Percentiles rank a stretch among this genome's conserved stretches.
phyloP scores from a whole-genome alignment of 139 green algal species.

The Spirogloea muscicola region DNA sequence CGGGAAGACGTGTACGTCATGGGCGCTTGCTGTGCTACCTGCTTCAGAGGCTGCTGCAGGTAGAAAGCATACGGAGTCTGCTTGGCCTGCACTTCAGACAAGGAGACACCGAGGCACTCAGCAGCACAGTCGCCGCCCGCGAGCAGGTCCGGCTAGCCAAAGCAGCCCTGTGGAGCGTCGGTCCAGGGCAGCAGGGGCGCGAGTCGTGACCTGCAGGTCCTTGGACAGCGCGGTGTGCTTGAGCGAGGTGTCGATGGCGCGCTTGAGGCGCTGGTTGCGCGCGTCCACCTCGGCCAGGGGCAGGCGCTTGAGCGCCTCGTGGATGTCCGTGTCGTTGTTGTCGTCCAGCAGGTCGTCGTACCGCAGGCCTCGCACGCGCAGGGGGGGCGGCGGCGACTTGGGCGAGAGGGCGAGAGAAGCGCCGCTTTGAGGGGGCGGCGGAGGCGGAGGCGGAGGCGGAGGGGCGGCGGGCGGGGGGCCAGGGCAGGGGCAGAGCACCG shows the following conservation, averaged over 20 bases:
- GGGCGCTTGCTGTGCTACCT: constrained; percentile 36
- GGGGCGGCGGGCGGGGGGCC: too few species aligned
- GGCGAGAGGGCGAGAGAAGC: too few species aligned
- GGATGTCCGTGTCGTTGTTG: constrained; percentile 81
- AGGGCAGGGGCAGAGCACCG: too few species aligned
- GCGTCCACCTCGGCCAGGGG: constrained; percentile 81
- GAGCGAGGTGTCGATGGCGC: constrained; percentile 83
- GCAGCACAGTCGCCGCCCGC: background rate
- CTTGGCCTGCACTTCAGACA: constrained; percentile 51
- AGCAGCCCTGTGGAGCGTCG: background rate
- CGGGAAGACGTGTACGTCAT: constrained; percentile 2
- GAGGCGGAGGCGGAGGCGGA: background rate
- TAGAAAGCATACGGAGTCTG: constrained; percentile 80
- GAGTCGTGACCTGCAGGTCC: constrained; percentile 67
- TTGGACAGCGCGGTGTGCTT: constrained; percentile 78
- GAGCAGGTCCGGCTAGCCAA: background rate
- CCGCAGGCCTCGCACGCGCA: constrained; percentile 65
- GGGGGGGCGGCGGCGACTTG: too few species aligned
- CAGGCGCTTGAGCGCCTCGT: constrained; percentile 84
- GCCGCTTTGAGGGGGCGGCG: background rate
- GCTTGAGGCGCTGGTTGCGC: constrained; percentile 87
- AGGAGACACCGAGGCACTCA: background rate
- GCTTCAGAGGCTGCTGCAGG: constrained; percentile 70
- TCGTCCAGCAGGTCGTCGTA: constrained; percentile 96
- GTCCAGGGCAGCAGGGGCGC: constrained; percentile 36